These are phyloP conservation scores for Coffea eugenioides DNA, from an alignment of 257 asterid species.

Conservation along the genomic window DNA sequence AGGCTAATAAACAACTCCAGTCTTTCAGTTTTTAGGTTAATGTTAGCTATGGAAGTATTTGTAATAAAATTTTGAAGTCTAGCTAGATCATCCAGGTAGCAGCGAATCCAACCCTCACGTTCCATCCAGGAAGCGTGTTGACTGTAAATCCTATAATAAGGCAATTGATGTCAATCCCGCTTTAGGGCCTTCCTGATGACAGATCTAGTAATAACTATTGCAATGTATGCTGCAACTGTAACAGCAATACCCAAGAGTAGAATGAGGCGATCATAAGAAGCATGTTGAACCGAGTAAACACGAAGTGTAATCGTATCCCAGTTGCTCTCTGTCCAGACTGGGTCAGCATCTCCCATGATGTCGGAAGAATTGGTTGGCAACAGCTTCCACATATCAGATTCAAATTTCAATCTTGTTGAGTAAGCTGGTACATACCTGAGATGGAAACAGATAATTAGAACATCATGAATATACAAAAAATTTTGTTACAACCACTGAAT, in stretches of 20 bases:
- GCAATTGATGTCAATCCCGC: conserved; percentile 46
- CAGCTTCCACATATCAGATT: conserved; percentile 60
- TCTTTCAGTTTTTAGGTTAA: not conserved
- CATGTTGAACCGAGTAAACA: conserved; percentile 57
- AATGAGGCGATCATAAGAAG: conserved; percentile 53
- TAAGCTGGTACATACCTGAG: conserved; percentile 91
- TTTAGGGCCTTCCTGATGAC: conserved; percentile 81
- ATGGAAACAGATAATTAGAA: conserved; percentile 1
- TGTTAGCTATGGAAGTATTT: not conserved
- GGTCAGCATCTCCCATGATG: conserved; percentile 50
- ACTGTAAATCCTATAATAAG: not conserved
- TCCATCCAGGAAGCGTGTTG: not conserved
- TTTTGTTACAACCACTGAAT: not conserved
- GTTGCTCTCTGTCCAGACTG: conserved; percentile 97
- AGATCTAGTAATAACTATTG: conserved; percentile 50
- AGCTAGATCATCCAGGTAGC: not conserved
- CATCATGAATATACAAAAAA: not conserved
- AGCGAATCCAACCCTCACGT: not conserved
- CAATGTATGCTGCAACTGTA: conserved; percentile 57
- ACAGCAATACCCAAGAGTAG: conserved; percentile 60
- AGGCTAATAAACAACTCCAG: not conserved
- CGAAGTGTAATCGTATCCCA: conserved; percentile 68
- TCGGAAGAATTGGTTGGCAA: conserved; percentile 63
- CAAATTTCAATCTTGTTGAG: conserved; percentile 79
- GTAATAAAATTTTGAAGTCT: not conserved